Evolutionary conservation across 257 asterid genomes (phyloP), one percentile per base, ranked within the genome.

Genomic region (Ocimum tenuiflorum): DNA sequence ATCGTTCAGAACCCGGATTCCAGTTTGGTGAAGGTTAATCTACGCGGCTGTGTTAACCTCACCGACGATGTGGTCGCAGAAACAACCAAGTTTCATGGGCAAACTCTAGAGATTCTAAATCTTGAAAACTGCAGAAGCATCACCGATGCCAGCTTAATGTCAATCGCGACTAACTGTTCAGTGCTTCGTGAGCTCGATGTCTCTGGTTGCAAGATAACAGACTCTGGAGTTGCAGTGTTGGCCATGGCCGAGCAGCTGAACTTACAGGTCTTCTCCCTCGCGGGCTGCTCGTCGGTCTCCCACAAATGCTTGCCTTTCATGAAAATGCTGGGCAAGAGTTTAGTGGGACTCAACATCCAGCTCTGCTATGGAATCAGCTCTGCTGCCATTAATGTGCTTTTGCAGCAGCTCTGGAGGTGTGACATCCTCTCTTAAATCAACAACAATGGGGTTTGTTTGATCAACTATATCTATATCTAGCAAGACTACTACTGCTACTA

Each of bases 331-430:
- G 95, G 95, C 3, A 61, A 52, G 74, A 65, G 77, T 7, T 77
- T 94, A 41, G 56, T 79, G 20, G 96, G 97, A 11, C 73, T 90
- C 80, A 90, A 83, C 81, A 82, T 94, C 51, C 91, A 85, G 79
- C 77, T 74, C 7, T 94, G 99, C 82, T 19, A 3, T 7, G 86
- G 94, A 55, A 76, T 94, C 57, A 83, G 85, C 66, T 48, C 39
- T 20, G 60, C 63, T 0, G 41, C 83, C 3, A 69, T 79, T 65
- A 80, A 77, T 73, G 61, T 73, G 68, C 96, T 94, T 18, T 18
- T 65, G 56, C 92, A 85, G 77, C 78, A 65, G 9, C 88, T 90
- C 7, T 83, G 95, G 89, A 85, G 92, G 88, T 94, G 99, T 14
- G 92, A 94, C 52, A 77, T 94, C 68, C 96, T 94, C 47, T 75